phyloP scores from a whole-genome alignment of 1,284 basidiomycete genomes.

The Moesziomyces aphidis region DNA sequence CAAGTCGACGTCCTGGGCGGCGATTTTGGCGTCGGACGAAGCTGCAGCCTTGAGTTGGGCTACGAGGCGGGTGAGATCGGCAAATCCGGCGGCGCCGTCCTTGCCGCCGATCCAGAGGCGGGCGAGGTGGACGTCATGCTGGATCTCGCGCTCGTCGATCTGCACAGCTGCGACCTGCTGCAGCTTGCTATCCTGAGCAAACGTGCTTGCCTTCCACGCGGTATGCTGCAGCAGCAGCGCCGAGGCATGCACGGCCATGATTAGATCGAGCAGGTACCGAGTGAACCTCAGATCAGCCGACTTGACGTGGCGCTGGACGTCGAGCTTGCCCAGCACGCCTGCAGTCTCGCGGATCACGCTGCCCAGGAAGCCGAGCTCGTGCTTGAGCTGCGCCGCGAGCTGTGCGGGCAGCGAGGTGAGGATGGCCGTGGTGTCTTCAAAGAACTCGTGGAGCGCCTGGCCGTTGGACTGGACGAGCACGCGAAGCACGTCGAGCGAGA shows the following conservation, averaged over 20 bases:
- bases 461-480: constrained; percentile 70
- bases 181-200: constrained; percentile 8
- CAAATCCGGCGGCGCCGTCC: constrained; percentile 24
- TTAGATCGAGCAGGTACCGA: constrained; percentile 44
- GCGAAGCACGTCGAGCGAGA: constrained; percentile 77
- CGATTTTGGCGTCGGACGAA: constrained; percentile 1
- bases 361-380: constrained; percentile 22
- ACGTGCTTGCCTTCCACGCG: constrained; percentile 23
- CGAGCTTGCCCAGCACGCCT: constrained; percentile 6
- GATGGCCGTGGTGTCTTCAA: constrained; percentile 61
- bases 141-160: constrained; percentile 5
- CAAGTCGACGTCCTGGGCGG: constrained; percentile 16
- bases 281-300: constrained; percentile 33
- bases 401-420: constrained; percentile 16
- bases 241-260: constrained; percentile 36
- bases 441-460: constrained; percentile 68
- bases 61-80: constrained; percentile 24
- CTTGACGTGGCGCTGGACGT: constrained; percentile 25
- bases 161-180: constrained; percentile 23
- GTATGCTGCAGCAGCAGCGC: constrained; percentile 45
- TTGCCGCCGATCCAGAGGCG: constrained; percentile 34
- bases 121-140: constrained; percentile 30
- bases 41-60: constrained; percentile 27
- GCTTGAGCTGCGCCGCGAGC: background rate
- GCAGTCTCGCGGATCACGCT: constrained; percentile 9